Conservation (phyloP, 1,284 basidiomycete genomes). For the Moesziomyces sp. region DNA sequence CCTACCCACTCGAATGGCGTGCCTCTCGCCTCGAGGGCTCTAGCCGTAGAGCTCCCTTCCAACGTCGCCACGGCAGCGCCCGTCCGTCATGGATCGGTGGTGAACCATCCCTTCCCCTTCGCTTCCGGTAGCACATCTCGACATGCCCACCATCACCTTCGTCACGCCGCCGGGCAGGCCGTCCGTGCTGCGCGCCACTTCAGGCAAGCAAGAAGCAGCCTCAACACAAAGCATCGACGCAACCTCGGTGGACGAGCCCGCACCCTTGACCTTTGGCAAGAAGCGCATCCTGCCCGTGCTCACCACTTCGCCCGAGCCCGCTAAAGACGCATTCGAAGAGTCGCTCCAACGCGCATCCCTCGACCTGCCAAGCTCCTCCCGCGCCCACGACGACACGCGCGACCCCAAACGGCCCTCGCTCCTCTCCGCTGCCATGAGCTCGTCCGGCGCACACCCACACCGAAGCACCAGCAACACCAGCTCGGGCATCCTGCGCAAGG, state of each 20-base stretch:
- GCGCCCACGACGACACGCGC: neutral
- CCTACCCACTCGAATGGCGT: no score
- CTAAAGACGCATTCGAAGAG: conserved; percentile 11
- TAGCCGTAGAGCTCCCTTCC: no score
- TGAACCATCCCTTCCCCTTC: no score
- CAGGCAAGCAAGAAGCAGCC: neutral
- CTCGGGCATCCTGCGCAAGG: conserved; percentile 28
- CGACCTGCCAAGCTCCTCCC: conserved; percentile 5
- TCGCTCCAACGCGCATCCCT: conserved; percentile 5
- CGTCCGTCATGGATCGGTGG: no score
- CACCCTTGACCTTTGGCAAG: conserved; percentile 23
- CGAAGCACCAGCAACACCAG: conserved; percentile 23
- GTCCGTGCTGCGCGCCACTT: conserved; percentile 14
- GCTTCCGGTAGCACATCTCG: no score
- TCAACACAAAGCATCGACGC: conserved; percentile 2
- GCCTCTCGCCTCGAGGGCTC: no score
- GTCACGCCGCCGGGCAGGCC: conserved; percentile 35
- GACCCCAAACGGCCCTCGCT: conserved; percentile 22
- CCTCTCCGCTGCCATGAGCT: conserved; percentile 17
- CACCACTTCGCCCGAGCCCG: conserved; percentile 37
- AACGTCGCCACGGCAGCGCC: no score
- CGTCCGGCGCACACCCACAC: conserved; percentile 12
- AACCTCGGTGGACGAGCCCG: neutral
- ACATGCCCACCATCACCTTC: conserved; percentile 42
- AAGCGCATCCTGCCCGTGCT: conserved; percentile 33